phyloP scores from a whole-genome alignment of 495 filamentous ascomycete species.

The Neurospora sp. region DNA sequence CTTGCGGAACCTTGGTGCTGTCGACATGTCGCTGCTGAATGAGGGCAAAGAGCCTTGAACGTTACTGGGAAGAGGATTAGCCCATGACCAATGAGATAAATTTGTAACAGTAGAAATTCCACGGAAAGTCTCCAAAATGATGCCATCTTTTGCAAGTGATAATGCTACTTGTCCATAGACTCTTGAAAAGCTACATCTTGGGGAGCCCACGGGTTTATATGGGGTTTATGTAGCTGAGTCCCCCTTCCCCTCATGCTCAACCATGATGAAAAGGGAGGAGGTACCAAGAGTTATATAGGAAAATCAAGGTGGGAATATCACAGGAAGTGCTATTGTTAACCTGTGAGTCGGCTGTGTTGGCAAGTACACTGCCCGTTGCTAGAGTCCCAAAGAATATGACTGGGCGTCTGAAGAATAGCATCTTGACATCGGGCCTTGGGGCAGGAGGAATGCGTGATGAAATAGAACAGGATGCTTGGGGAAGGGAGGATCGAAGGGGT shows the following conservation, averaged over 20 bases:
- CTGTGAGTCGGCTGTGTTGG: neutral
- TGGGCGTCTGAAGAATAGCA: neutral
- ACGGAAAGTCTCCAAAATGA: neutral
- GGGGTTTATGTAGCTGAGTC: neutral
- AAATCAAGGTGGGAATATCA: neutral
- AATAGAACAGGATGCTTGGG: neutral
- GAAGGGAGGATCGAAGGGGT: neutral
- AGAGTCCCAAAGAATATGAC: neutral
- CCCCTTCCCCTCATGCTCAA: neutral
- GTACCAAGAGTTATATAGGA: neutral
- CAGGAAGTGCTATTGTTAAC: neutral
- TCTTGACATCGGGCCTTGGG: neutral
- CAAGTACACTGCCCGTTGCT: neutral
- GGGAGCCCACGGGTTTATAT: neutral
- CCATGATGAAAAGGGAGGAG: neutral
- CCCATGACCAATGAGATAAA: neutral
- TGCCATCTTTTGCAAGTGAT: neutral
- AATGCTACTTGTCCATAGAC: neutral
- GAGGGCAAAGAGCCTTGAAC: constrained; percentile 11
- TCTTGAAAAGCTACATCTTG: neutral
- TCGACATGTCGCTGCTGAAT: constrained; percentile 21
- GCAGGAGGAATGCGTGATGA: neutral
- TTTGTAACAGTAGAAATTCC: neutral
- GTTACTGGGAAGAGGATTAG: constrained; percentile 15
- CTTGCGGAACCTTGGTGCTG: constrained; percentile 58